Conservation (phyloP, 2,329 filamentous ascomycete species). For the Microdochium bolleyi region DNA sequence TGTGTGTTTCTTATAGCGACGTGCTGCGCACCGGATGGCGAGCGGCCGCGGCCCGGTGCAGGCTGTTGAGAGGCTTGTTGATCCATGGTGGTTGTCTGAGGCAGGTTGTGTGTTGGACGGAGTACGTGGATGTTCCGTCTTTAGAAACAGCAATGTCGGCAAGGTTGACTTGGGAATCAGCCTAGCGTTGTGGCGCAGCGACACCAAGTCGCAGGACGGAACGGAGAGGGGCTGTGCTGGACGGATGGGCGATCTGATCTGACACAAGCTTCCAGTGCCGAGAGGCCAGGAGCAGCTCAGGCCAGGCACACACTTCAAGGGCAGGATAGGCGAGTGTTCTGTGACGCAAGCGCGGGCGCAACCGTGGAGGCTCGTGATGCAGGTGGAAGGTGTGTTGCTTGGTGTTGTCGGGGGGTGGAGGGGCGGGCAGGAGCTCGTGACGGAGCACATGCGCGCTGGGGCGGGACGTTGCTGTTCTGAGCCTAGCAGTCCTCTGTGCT, state of each 20-base stretch:
- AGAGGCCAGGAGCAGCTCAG: background rate
- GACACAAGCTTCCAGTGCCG: background rate
- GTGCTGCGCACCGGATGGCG: slow-evolving; percentile 51
- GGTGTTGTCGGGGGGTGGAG: background rate
- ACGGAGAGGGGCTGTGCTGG: slow-evolving; percentile 17
- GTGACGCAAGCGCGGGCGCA: background rate
- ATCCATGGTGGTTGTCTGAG: slow-evolving; percentile 33
- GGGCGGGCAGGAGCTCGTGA: background rate
- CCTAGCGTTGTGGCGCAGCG: slow-evolving; percentile 21
- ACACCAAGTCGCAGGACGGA: slow-evolving; percentile 9
- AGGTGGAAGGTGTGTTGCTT: background rate
- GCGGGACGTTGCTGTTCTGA: background rate
- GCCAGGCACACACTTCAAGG: background rate
- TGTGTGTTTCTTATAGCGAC: slow-evolving; percentile 62
- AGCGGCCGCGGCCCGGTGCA: slow-evolving; percentile 42
- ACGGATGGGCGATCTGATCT: slow-evolving; percentile 6
- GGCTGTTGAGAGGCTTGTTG: slow-evolving; percentile 28
- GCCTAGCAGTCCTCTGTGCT: background rate
- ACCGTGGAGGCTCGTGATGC: background rate
- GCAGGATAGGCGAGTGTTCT: background rate
- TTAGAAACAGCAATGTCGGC: slow-evolving; percentile 18
- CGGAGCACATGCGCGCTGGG: background rate
- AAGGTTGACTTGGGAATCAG: slow-evolving; percentile 21
- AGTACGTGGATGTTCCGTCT: slow-evolving; percentile 15
- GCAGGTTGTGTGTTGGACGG: background rate